Evolutionary conservation across 768 basidiomycete species (phyloP).

Genomic region (Infundibulicybe gibba): DNA sequence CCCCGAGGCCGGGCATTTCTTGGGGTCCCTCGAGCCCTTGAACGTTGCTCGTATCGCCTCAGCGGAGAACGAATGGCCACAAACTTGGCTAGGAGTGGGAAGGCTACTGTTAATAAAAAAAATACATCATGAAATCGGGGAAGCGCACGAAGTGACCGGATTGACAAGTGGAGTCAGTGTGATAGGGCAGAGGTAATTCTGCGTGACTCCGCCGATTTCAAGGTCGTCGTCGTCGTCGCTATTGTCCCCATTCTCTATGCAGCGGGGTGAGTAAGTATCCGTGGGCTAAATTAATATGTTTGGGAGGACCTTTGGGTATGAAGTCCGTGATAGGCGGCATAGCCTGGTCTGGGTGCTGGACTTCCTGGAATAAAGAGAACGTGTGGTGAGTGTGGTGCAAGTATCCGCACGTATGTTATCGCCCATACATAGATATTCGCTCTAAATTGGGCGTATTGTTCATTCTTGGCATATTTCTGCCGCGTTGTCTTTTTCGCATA

Average conservation of each 20-base stretch:
- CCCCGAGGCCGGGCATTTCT: slow-evolving; percentile 68
- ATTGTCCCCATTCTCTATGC: slow-evolving; percentile 74
- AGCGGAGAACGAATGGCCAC: slow-evolving; percentile 81
- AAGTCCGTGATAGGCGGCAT: slow-evolving; percentile 80
- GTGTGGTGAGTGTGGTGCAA: background rate
- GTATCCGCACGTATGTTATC: background rate
- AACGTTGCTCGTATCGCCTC: slow-evolving; percentile 69
- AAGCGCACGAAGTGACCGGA: slow-evolving; percentile 78
- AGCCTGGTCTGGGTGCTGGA: slow-evolving; percentile 54
- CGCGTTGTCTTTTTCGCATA: slow-evolving; percentile 64
- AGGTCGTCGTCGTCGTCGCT: slow-evolving; percentile 88
- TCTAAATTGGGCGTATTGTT: slow-evolving; percentile 59
- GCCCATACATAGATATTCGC: slow-evolving; percentile 57
- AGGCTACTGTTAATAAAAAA: slow-evolving; percentile 3
- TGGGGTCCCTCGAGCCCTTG: slow-evolving; percentile 21
- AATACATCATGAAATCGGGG: slow-evolving; percentile 1
- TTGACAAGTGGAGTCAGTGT: slow-evolving; percentile 62
- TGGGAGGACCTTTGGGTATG: slow-evolving; percentile 57
- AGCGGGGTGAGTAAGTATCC: background rate
- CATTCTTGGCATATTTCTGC: slow-evolving; percentile 71
- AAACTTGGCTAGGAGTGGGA: slow-evolving; percentile 44
- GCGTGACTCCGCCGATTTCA: slow-evolving; percentile 81
- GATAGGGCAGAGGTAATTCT: slow-evolving; percentile 83
- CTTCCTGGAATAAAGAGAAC: slow-evolving; percentile 44
- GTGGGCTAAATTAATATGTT: background rate